phyloP scores from a whole-genome alignment of 1,139 yeast genomes.

The Pichia sp. region DNA sequence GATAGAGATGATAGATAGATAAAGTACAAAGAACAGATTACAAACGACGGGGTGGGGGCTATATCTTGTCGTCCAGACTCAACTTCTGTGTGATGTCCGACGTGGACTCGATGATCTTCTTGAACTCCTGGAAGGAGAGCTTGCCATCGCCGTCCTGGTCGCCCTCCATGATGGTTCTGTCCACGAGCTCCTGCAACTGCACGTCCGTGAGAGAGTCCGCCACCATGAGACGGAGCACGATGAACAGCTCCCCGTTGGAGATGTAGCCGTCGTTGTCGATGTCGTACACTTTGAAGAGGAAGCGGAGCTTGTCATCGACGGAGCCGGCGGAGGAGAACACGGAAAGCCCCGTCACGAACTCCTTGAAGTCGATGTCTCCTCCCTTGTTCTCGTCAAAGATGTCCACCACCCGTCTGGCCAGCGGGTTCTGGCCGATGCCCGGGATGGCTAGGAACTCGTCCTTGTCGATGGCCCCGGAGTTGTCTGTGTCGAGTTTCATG shows the following conservation, averaged over 20 bases:
- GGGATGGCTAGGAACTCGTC: conserved; percentile 91
- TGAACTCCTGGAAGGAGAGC: conserved; percentile 84
- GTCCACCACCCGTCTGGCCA: conserved; percentile 87
- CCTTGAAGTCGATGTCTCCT: conserved; percentile 95
- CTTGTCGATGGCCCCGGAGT: conserved; percentile 89
- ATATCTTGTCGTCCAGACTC: conserved; percentile 29
- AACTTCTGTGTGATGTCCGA: conserved; percentile 35
- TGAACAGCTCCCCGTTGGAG: conserved; percentile 91
- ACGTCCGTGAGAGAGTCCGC: conserved; percentile 85
- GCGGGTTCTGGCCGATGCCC: conserved; percentile 86
- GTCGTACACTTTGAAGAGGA: conserved; percentile 94
- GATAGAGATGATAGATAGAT: too few species aligned
- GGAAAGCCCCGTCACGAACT: conserved; percentile 85
- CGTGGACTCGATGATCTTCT: conserved; percentile 60
- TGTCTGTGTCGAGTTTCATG: conserved; percentile 93
- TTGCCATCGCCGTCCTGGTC: conserved; percentile 91
- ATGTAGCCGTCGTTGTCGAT: conserved; percentile 94
- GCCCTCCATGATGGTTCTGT: conserved; percentile 93
- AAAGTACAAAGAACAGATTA: too few species aligned
- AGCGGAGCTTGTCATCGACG: conserved; percentile 76
- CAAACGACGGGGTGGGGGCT: background rate
- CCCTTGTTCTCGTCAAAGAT: conserved; percentile 93
- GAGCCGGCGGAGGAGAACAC: conserved; percentile 91
- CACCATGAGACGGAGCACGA: conserved; percentile 96
- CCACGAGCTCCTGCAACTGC: conserved; percentile 93